Conservation (phyloP, 768 basidiomycete genomes). For the Paxillus rubicundulus region DNA sequence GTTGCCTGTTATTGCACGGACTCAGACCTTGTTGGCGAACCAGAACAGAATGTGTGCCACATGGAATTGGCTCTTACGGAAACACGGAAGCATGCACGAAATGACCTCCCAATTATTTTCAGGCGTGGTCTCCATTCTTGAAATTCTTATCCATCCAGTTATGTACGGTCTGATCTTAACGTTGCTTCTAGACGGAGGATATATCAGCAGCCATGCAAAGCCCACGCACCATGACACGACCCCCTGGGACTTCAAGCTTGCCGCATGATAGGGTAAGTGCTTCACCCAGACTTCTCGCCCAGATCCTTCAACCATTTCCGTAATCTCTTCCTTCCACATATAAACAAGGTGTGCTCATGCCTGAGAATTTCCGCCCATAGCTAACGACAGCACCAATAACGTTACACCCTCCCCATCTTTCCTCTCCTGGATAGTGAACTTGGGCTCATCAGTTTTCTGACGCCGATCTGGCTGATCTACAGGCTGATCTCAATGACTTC, state of each 20-base stretch:
- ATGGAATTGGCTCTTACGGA: conserved; percentile 53
- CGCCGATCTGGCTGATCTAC: conserved; percentile 43
- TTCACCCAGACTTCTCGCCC: background rate
- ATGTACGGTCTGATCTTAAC: background rate
- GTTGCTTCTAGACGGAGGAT: conserved; percentile 49
- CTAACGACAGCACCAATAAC: conserved; percentile 55
- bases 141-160: background rate
- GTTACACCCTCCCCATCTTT: conserved; percentile 33
- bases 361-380: conserved; percentile 29
- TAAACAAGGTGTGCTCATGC: background rate
- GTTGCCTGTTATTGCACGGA: conserved; percentile 53
- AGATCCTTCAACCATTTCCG: background rate
- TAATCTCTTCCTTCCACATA: background rate
- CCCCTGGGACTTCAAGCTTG: conserved; percentile 52
- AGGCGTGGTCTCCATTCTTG: conserved; percentile 23
- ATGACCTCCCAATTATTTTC: conserved; percentile 48
- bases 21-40: conserved; percentile 25
- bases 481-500: conserved; percentile 41
- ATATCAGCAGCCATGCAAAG: conserved; percentile 2
- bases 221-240: conserved; percentile 54
- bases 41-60: background rate
- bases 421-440: background rate
- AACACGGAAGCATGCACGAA: conserved; percentile 54
- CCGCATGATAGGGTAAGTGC: conserved; percentile 49
- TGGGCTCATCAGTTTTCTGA: conserved; percentile 37